Evolutionary conservation across 169 alveolate genomes (phyloP).

Genomic region (Eimeria acervulina): DNA sequence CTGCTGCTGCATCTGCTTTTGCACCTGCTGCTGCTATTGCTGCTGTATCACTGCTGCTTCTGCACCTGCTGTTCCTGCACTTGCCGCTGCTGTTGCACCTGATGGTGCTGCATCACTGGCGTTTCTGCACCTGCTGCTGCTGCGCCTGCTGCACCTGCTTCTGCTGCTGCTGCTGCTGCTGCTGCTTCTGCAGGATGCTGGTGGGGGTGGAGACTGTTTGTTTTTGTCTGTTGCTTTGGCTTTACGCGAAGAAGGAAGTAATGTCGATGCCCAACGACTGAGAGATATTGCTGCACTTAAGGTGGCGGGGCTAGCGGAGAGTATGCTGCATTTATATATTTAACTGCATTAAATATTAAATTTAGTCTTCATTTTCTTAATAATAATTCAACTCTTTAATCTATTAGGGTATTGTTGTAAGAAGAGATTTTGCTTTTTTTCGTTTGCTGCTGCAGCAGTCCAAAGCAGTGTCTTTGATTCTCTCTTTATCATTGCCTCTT

Average conservation of each 20-base stretch:
- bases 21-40: no score
- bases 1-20: background rate
- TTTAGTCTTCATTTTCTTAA: no score
- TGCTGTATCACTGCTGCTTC: background rate
- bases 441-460: no score
- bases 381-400: no score
- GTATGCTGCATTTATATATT: background rate
- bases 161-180: slow-evolving; percentile 11
- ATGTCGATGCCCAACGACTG: background rate
- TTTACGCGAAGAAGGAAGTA: background rate
- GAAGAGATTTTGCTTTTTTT: no score
- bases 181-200: slow-evolving; percentile 67
- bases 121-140: background rate
- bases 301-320: background rate
- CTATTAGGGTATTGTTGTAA: no score
- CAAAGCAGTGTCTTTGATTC: no score
- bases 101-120: background rate
- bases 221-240: slow-evolving; percentile 28
- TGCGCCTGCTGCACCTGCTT: background rate
- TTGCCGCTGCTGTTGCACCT: background rate
- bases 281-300: background rate
- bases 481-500: no score
- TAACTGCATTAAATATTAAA: no score
- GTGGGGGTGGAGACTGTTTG: slow-evolving; percentile 49
- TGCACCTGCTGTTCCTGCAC: background rate